Conservation (phyloP, 768 basidiomycete genomes). For the Tricholoma terreum region DNA sequence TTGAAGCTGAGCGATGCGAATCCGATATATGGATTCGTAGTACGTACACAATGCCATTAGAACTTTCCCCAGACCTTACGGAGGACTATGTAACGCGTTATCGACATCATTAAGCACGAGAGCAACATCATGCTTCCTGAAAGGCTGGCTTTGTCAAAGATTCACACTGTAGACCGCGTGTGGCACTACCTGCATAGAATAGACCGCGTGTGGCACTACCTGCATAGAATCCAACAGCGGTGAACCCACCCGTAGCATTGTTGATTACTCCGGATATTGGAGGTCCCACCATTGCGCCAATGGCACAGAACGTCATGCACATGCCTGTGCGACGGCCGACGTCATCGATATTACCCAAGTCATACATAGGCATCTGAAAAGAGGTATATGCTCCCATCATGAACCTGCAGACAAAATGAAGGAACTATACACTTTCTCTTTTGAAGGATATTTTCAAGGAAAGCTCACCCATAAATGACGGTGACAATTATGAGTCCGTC, state of each 20-base stretch:
- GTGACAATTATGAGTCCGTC: slow-evolving; percentile 44
- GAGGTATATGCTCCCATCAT: slow-evolving; percentile 50
- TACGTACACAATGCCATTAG: slow-evolving; percentile 13
- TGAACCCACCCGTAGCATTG: slow-evolving; percentile 41
- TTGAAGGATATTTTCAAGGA: slow-evolving; percentile 8
- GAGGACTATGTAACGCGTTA: slow-evolving; percentile 39
- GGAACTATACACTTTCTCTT: neutral
- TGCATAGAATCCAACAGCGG: slow-evolving; percentile 47
- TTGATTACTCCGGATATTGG: slow-evolving; percentile 64
- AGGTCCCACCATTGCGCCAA: slow-evolving; percentile 57
- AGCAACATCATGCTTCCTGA: slow-evolving; percentile 37
- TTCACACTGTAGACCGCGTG: neutral
- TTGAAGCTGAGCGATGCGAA: no score
- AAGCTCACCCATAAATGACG: slow-evolving; percentile 53
- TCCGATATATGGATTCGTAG: no score
- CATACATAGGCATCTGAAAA: slow-evolving; percentile 43
- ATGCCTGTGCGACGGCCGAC: slow-evolving; percentile 58
- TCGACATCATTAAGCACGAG: slow-evolving; percentile 38
- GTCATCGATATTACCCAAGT: slow-evolving; percentile 50
- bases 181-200: slow-evolving; percentile 44
- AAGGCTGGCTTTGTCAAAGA: neutral
- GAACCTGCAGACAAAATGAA: slow-evolving; percentile 29
- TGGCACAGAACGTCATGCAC: slow-evolving; percentile 46
- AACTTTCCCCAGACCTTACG: slow-evolving; percentile 39
- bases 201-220: slow-evolving; percentile 26